phyloP scores from a whole-genome alignment of 176 grass and related monocot genomes.

The Aegilops tauschii region DNA sequence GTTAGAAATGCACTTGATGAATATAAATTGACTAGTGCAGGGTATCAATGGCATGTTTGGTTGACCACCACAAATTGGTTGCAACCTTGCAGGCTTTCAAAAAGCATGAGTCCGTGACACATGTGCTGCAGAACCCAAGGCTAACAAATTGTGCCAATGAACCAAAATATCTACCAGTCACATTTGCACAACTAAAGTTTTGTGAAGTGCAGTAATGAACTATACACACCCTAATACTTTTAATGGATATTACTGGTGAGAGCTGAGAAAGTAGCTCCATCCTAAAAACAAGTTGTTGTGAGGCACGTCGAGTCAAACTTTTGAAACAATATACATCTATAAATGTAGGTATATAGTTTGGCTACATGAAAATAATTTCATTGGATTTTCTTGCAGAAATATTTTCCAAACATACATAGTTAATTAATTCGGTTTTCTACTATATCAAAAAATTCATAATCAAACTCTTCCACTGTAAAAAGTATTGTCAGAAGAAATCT shows the following conservation, averaged over 20 bases:
- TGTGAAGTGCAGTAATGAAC: neutral
- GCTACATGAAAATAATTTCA: neutral
- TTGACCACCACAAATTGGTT: neutral
- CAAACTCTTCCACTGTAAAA: neutral
- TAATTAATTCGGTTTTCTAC: neutral
- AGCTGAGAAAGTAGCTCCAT: neutral
- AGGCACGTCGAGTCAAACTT: neutral
- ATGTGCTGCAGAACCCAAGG: neutral
- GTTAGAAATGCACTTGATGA: neutral
- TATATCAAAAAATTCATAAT: neutral
- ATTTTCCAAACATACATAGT: neutral
- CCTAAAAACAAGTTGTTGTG: neutral
- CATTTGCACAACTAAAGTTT: neutral
- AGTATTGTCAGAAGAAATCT: neutral
- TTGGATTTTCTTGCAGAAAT: neutral
- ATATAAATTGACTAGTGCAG: neutral
- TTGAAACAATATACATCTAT: neutral
- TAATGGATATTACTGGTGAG: neutral
- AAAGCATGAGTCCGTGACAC: neutral
- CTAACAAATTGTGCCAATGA: neutral
- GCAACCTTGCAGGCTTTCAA: neutral
- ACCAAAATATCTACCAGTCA: neutral
- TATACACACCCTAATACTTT: neutral
- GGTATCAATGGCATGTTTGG: slow-evolving; percentile 14
- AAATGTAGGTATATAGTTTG: neutral